Conservation (phyloP, 1,139 yeast species). For the Suhomyces coccinellae region DNA sequence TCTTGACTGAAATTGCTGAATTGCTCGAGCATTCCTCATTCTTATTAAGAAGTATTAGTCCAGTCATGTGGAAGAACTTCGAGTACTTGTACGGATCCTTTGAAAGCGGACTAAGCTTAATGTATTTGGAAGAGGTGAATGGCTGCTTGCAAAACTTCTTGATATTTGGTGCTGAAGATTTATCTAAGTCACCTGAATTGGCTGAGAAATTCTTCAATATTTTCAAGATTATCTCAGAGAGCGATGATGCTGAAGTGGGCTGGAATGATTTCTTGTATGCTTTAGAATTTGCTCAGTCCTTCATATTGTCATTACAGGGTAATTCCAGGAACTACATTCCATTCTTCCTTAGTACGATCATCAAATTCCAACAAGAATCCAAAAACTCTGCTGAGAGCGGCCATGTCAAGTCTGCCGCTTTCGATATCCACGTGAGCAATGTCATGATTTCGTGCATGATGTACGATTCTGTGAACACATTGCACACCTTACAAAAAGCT, state of each 20-base stretch:
- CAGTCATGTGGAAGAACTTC: constrained; percentile 75
- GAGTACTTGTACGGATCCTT: constrained; percentile 55
- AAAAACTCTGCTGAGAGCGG: constrained; percentile 11
- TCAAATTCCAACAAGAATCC: constrained; percentile 18
- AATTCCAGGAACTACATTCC: constrained; percentile 42
- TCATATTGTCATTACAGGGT: constrained; percentile 50
- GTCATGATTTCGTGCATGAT: constrained; percentile 67
- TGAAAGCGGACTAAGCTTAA: constrained; percentile 53
- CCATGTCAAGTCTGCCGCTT: constrained; percentile 37
- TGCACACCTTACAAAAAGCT: constrained; percentile 51
- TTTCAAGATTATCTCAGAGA: constrained; percentile 37
- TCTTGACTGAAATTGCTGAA: constrained; percentile 79
- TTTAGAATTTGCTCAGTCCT: constrained; percentile 55
- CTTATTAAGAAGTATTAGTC: constrained; percentile 67
- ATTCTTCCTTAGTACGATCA: constrained; percentile 34
- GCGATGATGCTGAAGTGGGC: constrained; percentile 36
- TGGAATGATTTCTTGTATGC: constrained; percentile 51
- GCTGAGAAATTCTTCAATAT: constrained; percentile 30
- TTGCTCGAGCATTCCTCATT: constrained; percentile 85
- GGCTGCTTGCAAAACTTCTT: constrained; percentile 77
- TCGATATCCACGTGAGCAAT: constrained; percentile 60
- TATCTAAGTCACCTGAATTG: constrained; percentile 34
- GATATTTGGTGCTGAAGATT: constrained; percentile 63
- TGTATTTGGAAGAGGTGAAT: constrained; percentile 74
- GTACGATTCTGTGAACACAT: constrained; percentile 57